A percentile compares a stretch with the other conserved stretches of the same genome.
phyloP scores from a whole-genome alignment of 2,329 filamentous ascomycete genomes.

The Cryoendolithus antarcticus region DNA sequence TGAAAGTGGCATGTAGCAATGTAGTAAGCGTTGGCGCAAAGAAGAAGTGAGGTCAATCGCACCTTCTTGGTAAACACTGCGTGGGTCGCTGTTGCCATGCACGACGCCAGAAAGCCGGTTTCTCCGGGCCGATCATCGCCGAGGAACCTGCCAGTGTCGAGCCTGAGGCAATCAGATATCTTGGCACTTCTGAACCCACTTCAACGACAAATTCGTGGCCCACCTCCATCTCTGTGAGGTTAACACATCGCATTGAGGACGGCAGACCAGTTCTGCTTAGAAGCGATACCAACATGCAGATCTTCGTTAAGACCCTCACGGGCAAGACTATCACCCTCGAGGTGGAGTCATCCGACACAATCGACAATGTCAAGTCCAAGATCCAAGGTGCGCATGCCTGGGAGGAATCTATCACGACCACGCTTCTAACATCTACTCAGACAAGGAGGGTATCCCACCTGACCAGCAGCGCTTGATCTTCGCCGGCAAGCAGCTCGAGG shows the following conservation, averaged over 20 bases:
- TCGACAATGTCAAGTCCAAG: slow-evolving; percentile 99
- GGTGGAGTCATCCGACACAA: slow-evolving; percentile 99
- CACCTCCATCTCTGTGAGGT: too few relatives aligned
- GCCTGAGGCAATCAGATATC: too few relatives aligned
- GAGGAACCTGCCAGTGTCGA: too few relatives aligned
- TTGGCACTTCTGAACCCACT: too few relatives aligned
- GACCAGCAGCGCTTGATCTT: slow-evolving; percentile 99
- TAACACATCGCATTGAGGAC: slow-evolving; percentile 3
- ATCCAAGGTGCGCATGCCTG: slow-evolving; percentile 46
- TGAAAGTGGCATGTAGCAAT: too few relatives aligned
- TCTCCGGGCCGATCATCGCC: too few relatives aligned
- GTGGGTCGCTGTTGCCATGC: too few relatives aligned
- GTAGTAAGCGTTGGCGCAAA: too few relatives aligned
- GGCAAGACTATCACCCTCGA: slow-evolving; percentile 99
- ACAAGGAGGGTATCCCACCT: slow-evolving; percentile 99
- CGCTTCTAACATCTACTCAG: slow-evolving; percentile 45
- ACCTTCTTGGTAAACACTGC: too few relatives aligned
- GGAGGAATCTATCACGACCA: background rate
- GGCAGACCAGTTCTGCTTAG: slow-evolving; percentile 1
- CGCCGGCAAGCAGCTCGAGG: slow-evolving; percentile 99
- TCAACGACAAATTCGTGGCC: too few relatives aligned
- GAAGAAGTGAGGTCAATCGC: too few relatives aligned
- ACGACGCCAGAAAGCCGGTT: too few relatives aligned
- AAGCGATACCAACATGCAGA: slow-evolving; percentile 52
- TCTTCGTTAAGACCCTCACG: slow-evolving; percentile 98